Evolutionary conservation across 1,284 basidiomycete genomes (phyloP), one percentile per base, ranked within the genome.

Genomic region (Ganoderma leucocontextum): DNA sequence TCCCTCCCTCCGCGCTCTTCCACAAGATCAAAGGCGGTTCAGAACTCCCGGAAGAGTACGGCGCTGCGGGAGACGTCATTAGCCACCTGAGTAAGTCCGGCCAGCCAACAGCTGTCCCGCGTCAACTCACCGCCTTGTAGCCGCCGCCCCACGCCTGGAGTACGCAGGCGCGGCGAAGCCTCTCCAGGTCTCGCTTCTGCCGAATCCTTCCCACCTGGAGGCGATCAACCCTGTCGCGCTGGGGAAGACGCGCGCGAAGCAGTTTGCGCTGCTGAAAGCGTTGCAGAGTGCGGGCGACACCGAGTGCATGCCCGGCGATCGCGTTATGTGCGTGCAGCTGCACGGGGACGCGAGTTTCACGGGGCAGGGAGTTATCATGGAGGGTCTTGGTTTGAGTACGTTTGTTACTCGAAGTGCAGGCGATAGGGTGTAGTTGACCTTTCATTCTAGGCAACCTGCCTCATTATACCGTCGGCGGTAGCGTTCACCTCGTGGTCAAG

Each of bases 311-410:
- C 86, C 96, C 0, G 95, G 95, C 1, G 94, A 96, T 76, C 90
- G 86, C 72, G 95, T 92, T 3, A 91, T 97, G 86, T 95, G 92
- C 72, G 91, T 97, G 0, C 94, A 96, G 75, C 80, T 97, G 42
- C 95, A 97, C 72, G 95, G 95, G 0, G 95, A 97, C 78, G 95
- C 94, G 1, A 95, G 93, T 63, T 96, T 97, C 76, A 88, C 91
- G 0, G 95, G 95, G 0, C 95, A 97, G 79, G 95, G 95, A 3
- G 86, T 97, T 5, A 88, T 96, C n/a, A 95, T 95, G 87, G 95
- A 97, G 78, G 86, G 88, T 19, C 82, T 97, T 35, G 93, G 95
- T 2, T 80, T 97, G 65, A 95, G 93, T 91, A 72, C 59, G 88
- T 82, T 15, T 33, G 13, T 55, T 59, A 60, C 47, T n/a, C 12